These are phyloP conservation scores for Sclerotinia spermophila DNA, from an alignment of 2,329 filamentous ascomycete species.

Conservation along the genomic window DNA sequence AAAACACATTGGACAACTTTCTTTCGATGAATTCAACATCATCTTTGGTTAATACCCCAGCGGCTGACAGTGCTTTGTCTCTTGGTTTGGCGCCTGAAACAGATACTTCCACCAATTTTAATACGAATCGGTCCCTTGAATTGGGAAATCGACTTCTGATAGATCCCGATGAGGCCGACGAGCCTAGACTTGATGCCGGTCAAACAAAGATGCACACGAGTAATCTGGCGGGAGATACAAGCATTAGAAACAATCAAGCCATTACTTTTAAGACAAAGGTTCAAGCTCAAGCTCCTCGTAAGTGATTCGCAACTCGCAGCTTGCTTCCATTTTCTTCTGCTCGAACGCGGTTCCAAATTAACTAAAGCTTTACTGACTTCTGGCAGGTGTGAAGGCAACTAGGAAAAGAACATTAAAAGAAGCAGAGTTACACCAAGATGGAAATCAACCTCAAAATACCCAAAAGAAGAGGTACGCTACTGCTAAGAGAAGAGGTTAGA, in stretches of 20 bases:
- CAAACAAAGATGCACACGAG: too few species aligned
- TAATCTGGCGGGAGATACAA: too few species aligned
- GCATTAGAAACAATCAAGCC: too few species aligned
- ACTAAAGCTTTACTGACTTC: not conserved
- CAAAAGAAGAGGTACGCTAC: not conserved
- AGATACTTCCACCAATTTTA: too few species aligned
- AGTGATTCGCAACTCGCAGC: too few species aligned
- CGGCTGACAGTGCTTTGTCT: not conserved
- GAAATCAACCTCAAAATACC: not conserved
- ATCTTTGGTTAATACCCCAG: accelerated
- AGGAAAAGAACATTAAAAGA: not conserved
- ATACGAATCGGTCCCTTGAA: too few species aligned
- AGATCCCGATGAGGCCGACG: too few species aligned
- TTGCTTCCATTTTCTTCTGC: accelerated
- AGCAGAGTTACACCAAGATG: not conserved
- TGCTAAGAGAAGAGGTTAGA: not conserved
- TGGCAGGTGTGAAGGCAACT: not conserved
- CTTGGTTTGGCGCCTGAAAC: not conserved
- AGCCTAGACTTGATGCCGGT: too few species aligned
- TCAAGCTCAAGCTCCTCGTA: not conserved
- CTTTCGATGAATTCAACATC: not conserved
- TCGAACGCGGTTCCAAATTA: too few species aligned
- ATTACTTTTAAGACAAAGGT: too few species aligned
- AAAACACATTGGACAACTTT: not conserved
- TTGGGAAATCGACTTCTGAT: too few species aligned